These are phyloP conservation scores for Aspergillus spinulosporus DNA, from an alignment of 2,329 filamentous ascomycete species.

Conservation along the genomic window DNA sequence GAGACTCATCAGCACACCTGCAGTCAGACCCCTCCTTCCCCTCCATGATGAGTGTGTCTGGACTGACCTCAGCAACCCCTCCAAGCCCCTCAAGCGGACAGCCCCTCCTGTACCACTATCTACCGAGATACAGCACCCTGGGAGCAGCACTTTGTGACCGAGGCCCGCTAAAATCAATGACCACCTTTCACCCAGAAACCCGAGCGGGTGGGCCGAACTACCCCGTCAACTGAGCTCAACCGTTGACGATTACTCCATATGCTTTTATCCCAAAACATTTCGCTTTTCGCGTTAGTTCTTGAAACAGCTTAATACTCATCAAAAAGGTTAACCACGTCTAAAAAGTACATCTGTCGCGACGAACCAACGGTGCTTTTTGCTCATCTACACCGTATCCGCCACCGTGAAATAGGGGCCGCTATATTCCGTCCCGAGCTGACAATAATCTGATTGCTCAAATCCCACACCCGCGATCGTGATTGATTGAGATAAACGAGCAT, in stretches of 20 bases:
- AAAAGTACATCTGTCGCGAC: not conserved
- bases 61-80: not conserved
- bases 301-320: not conserved
- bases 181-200: conserved; percentile 8
- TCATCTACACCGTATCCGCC: not conserved
- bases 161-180: conserved; percentile 8
- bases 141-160: conserved; percentile 1
- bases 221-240: conserved; percentile 16
- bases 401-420: not conserved
- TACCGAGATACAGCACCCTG: not conserved
- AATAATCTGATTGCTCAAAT: not conserved
- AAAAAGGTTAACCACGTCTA: not conserved
- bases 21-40: conserved; percentile 9
- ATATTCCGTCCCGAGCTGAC: not conserved
- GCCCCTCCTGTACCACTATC: conserved; percentile 1
- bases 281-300: not conserved
- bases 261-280: conserved; percentile 4
- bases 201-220: conserved; percentile 14
- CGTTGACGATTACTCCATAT: conserved; percentile 20
- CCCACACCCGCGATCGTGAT: not conserved
- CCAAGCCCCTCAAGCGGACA: not conserved
- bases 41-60: conserved; percentile 9
- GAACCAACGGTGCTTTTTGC: not conserved
- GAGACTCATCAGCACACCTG: not conserved
- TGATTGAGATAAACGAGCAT: not conserved